A percentile compares a stretch with the other conserved stretches of the same genome.
Conservation (phyloP, 208 protist species). For the Strigomonas oncopelti region DNA sequence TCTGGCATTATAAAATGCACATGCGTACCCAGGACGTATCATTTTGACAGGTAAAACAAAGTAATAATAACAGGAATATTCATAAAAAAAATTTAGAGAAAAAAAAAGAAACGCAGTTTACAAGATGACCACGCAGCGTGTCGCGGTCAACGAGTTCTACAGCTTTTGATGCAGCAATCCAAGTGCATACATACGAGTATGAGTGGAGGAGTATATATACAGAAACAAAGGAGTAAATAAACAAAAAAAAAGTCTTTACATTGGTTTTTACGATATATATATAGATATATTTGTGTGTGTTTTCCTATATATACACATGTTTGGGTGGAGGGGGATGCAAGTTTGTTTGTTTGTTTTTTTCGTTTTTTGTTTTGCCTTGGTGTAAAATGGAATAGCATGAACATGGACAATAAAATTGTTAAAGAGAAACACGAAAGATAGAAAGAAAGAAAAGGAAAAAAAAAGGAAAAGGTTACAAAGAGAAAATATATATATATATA, state of each 20-base stretch:
- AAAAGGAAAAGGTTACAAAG: too few species aligned
- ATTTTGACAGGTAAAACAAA: neutral
- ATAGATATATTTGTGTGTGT: too few species aligned
- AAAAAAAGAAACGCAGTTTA: neutral
- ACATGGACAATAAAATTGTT: neutral
- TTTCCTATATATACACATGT: too few species aligned
- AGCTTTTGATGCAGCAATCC: neutral
- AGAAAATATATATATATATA: too few species aligned
- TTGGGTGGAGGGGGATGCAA: too few species aligned
- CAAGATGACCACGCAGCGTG: neutral
- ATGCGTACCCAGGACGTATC: neutral
- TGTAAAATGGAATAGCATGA: too few species aligned
- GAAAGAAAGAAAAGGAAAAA: too few species aligned
- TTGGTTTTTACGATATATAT: neutral
- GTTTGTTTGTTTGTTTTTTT: too few species aligned
- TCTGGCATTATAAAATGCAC: too few species aligned
- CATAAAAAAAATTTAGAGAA: neutral
- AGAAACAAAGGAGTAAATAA: neutral
- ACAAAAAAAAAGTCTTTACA: neutral
- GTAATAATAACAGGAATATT: too few species aligned
- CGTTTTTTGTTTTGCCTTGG: too few species aligned
- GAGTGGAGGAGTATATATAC: neutral
- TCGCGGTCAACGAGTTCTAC: neutral
- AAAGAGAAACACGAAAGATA: slow-evolving; percentile 3
- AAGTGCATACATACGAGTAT: neutral